phyloP scores from a whole-genome alignment of 2,329 filamentous ascomycete genomes.

The Penicillium hordei region DNA sequence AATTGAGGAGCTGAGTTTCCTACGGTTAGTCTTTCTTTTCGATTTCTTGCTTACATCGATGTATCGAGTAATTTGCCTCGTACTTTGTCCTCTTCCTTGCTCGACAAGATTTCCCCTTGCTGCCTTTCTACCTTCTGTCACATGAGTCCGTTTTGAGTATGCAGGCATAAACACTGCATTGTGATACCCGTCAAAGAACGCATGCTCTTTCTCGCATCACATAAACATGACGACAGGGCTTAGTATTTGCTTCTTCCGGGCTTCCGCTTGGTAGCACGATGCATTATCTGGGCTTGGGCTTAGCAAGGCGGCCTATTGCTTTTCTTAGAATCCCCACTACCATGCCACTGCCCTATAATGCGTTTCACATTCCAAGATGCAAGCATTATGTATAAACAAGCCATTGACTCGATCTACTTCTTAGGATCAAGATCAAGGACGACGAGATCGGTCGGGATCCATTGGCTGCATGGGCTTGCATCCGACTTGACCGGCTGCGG shows the following conservation, averaged over 20 bases:
- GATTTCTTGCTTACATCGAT: neutral
- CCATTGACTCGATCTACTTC: neutral
- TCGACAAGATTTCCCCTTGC: neutral
- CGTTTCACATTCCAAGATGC: neutral
- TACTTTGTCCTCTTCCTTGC: neutral
- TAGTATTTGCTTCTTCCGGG: neutral
- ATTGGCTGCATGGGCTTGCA: constrained; percentile 83
- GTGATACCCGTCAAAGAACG: neutral
- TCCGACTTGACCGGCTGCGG: constrained; percentile 76
- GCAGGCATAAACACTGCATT: constrained; percentile 6
- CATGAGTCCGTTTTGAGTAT: neutral
- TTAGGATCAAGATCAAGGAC: constrained; percentile 80
- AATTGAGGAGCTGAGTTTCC: constrained; percentile 69
- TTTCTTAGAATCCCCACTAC: neutral
- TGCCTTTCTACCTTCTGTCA: neutral
- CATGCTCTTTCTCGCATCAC: neutral
- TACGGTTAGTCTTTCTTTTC: constrained; percentile 58
- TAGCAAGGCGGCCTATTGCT: neutral
- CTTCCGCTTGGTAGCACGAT: neutral
- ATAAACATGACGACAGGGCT: neutral
- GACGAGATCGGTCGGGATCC: constrained; percentile 77
- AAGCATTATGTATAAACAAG: neutral
- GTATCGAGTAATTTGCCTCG: neutral
- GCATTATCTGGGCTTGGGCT: neutral
- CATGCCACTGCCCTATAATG: neutral